phyloP scores from a whole-genome alignment of 148 eudicot genomes.

The Mesembryanthemum crystallinum region DNA sequence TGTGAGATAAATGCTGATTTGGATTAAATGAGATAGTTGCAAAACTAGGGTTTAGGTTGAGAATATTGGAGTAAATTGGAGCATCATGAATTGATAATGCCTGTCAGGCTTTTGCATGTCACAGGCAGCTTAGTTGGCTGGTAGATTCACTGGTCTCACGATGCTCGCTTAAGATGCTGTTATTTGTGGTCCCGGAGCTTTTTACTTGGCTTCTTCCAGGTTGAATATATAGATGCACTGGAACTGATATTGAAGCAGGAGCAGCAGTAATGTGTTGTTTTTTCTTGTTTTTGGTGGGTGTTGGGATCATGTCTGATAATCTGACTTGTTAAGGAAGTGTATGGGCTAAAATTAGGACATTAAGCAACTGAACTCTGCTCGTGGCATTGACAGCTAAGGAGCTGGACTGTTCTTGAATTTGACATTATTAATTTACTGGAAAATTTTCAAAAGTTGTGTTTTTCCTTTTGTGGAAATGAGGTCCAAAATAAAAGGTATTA shows the following conservation, averaged over 20 bases:
- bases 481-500: too few species aligned
- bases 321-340: background rate
- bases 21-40: background rate
- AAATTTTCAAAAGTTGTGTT: too few species aligned
- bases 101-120: background rate
- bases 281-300: background rate
- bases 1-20: background rate
- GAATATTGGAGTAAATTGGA: background rate
- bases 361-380: too few species aligned
- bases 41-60: background rate
- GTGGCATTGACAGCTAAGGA: too few species aligned
- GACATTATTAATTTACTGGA: too few species aligned
- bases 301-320: background rate
- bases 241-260: background rate
- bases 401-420: too few species aligned
- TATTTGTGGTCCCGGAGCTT: background rate
- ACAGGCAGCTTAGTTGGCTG: too few species aligned
- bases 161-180: background rate
- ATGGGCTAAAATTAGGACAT: too few species aligned
- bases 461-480: too few species aligned
- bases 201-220: background rate
- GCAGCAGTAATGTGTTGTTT: background rate
- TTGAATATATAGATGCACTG: background rate
- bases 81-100: background rate
- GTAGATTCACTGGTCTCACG: too few species aligned